Conservation (phyloP, 805 yeast species). For the Yarrowia keelungensis region DNA sequence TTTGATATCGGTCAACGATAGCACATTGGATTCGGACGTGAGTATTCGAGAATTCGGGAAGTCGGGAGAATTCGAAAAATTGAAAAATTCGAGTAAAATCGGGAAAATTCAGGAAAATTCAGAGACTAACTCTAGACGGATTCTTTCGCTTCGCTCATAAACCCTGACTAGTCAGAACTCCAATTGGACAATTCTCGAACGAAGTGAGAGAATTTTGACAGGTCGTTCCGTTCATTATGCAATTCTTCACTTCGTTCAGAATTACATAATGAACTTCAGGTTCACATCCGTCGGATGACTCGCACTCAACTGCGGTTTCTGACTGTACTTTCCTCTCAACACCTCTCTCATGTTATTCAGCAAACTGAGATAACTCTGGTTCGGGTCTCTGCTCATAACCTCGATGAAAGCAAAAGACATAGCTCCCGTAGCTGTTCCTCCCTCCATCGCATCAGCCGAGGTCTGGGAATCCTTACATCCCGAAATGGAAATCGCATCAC, state of each 20-base stretch:
- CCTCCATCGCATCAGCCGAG: conserved; percentile 78
- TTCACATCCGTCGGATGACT: conserved; percentile 81
- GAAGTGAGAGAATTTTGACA: too few relatives aligned
- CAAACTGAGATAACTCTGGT: conserved; percentile 71
- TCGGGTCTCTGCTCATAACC: conserved; percentile 65
- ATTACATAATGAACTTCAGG: conserved; percentile 57
- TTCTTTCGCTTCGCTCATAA: too few relatives aligned
- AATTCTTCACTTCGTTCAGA: conserved; percentile 1
- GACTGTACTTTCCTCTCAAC: conserved; percentile 69
- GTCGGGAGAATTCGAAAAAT: too few relatives aligned
- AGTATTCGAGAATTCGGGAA: too few relatives aligned
- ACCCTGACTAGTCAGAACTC: too few relatives aligned
- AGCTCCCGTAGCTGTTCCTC: conserved; percentile 79
- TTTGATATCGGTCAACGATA: too few relatives aligned
- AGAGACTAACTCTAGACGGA: too few relatives aligned
- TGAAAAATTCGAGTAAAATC: too few relatives aligned
- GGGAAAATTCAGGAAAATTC: too few relatives aligned
- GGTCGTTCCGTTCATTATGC: too few relatives aligned
- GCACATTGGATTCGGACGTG: too few relatives aligned
- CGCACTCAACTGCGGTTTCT: conserved; percentile 81
- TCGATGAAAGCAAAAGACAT: conserved; percentile 80
- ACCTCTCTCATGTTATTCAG: conserved; percentile 73
- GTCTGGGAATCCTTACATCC: conserved; percentile 89
- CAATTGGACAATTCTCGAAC: too few relatives aligned
- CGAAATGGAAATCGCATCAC: conserved; percentile 76